Conservation (phyloP, 148 eudicot species). For the Rhododendron kiyosumense region DNA sequence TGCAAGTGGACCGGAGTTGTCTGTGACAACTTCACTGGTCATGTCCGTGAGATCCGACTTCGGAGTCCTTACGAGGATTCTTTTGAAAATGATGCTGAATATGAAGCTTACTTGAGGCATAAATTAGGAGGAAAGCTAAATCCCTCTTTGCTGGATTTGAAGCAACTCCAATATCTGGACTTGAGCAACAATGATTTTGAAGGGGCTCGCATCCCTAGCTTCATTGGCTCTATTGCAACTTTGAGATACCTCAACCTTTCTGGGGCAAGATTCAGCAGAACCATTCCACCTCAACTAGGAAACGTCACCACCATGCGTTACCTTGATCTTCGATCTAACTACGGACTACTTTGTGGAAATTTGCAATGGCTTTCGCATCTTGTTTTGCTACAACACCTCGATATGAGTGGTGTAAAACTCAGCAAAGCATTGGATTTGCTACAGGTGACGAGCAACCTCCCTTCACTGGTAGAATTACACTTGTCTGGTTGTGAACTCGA, state of each 20-base stretch:
- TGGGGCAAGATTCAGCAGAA: not conserved
- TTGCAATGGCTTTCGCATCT: not conserved
- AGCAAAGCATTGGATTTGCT: not conserved
- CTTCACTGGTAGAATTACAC: not conserved
- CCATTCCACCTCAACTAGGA: constrained; percentile 8
- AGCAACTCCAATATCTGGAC: too few relatives aligned
- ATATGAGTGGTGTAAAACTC: not conserved
- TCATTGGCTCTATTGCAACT: too few relatives aligned
- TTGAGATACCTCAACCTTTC: constrained; percentile 22
- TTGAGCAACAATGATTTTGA: too few relatives aligned
- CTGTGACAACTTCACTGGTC: not conserved
- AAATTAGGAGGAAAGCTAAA: too few relatives aligned
- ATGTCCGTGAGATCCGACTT: not conserved
- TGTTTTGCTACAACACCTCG: not conserved
- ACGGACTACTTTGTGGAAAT: not conserved
- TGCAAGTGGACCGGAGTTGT: not conserved
- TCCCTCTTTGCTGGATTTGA: too few relatives aligned
- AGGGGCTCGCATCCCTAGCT: too few relatives aligned
- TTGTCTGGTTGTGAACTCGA: too few relatives aligned
- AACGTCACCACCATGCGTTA: constrained; percentile 1
- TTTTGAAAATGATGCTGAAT: accelerated
- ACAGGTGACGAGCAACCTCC: not conserved
- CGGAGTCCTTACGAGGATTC: not conserved
- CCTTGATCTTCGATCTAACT: not conserved
- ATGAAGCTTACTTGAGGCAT: accelerated